phyloP scores from a whole-genome alignment of 2,329 filamentous ascomycete genomes.

The Colletotrichum sublineola region DNA sequence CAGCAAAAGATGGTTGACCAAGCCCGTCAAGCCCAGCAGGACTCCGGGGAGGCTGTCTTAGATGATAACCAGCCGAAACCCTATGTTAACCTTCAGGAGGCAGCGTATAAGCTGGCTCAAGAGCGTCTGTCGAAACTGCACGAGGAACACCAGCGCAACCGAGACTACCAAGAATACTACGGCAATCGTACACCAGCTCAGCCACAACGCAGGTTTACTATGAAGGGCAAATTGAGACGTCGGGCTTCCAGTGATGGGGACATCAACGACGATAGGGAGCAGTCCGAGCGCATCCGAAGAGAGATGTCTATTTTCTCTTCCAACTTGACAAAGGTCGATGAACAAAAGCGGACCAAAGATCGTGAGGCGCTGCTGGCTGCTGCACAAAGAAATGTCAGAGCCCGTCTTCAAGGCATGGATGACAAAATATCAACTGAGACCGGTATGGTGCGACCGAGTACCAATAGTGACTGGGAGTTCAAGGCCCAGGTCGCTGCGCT shows the following conservation, averaged over 20 bases:
- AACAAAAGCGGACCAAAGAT: slow-evolving; percentile 80
- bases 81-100: slow-evolving; percentile 80
- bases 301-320: slow-evolving; percentile 85
- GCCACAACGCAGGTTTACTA: slow-evolving; percentile 59
- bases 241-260: slow-evolving; percentile 77
- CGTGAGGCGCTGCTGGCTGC: slow-evolving; percentile 81
- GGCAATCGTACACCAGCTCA: slow-evolving; percentile 61
- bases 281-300: slow-evolving; percentile 78
- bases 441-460: slow-evolving; percentile 77
- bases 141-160: slow-evolving; percentile 73
- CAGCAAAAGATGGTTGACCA: slow-evolving; percentile 74
- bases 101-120: slow-evolving; percentile 87
- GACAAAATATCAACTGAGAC: slow-evolving; percentile 82
- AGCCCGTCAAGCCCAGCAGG: slow-evolving; percentile 57
- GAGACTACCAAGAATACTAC: slow-evolving; percentile 83
- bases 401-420: slow-evolving; percentile 83
- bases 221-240: slow-evolving; percentile 69
- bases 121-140: slow-evolving; percentile 86
- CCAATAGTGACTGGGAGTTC: slow-evolving; percentile 82
- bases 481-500: slow-evolving; percentile 80
- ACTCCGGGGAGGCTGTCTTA: slow-evolving; percentile 49
- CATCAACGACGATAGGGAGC: slow-evolving; percentile 73
- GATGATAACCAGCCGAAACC: slow-evolving; percentile 63
- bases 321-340: slow-evolving; percentile 76
- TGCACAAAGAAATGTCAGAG: slow-evolving; percentile 88